phyloP scores from a whole-genome alignment of 768 basidiomycete genomes.

The Tulasnella sp. region DNA sequence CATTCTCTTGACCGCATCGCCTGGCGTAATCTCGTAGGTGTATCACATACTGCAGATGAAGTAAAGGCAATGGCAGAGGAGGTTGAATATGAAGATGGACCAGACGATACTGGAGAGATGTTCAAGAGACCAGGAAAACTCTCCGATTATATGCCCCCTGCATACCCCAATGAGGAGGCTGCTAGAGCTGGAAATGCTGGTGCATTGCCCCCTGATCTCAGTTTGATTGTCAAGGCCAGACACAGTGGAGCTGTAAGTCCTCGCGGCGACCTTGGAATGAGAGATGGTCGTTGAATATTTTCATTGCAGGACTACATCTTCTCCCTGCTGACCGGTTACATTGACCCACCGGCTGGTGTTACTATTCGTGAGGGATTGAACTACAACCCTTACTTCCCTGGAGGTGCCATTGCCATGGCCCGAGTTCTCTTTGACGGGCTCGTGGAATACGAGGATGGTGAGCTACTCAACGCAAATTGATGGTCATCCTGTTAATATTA shows the following conservation, averaged over 20 bases:
- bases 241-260: constrained; percentile 83
- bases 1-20: constrained; percentile 99
- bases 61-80: constrained; percentile 87
- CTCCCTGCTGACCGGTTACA: constrained; percentile 91
- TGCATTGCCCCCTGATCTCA: constrained; percentile 93
- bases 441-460: constrained; percentile 93
- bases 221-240: constrained; percentile 93
- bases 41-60: constrained; percentile 91
- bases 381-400: constrained; percentile 98
- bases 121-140: constrained; percentile 98
- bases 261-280: background rate
- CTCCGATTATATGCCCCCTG: constrained; percentile 87
- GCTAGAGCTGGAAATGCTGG: constrained; percentile 88
- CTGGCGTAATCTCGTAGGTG: constrained; percentile 98
- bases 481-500: background rate
- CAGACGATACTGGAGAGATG: constrained; percentile 91
- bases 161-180: constrained; percentile 97
- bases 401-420: constrained; percentile 97
- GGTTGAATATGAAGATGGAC: constrained; percentile 92
- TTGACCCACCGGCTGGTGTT: constrained; percentile 90
- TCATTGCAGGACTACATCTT: constrained; percentile 79
- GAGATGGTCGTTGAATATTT: background rate
- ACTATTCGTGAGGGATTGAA: constrained; percentile 95
- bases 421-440: constrained; percentile 90
- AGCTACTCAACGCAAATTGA: constrained; percentile 20